phyloP scores from a whole-genome alignment of 768 basidiomycete species.

The Cyathus striatus region DNA sequence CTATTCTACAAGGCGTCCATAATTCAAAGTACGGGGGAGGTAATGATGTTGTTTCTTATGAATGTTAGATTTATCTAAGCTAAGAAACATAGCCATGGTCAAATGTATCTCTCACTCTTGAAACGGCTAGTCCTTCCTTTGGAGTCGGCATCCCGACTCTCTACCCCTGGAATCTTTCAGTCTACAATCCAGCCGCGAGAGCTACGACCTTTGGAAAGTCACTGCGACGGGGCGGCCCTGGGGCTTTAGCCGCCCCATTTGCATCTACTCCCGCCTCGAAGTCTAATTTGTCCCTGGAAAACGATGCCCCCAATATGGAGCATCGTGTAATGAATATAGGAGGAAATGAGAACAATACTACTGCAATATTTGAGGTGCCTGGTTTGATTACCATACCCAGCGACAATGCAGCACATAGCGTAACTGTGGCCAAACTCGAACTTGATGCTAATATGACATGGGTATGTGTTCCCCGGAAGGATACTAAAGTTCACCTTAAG shows the following conservation, averaged over 20 bases:
- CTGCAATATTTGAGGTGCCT: constrained; percentile 35
- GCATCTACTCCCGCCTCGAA: not conserved
- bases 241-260: not conserved
- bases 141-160: constrained; percentile 31
- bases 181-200: constrained; percentile 10
- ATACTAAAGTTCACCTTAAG: constrained; percentile 31
- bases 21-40: constrained; percentile 38
- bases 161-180: constrained; percentile 29
- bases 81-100: constrained; percentile 28
- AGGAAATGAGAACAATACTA: constrained; percentile 28
- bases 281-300: not conserved
- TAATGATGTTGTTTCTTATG: constrained; percentile 8
- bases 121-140: constrained; percentile 38
- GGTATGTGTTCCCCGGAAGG: constrained; percentile 34
- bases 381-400: constrained; percentile 36
- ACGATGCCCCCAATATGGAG: constrained; percentile 1
- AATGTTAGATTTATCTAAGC: not conserved
- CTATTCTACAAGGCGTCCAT: constrained; percentile 37
- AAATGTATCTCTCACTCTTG: constrained; percentile 34
- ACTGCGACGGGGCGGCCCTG: not conserved
- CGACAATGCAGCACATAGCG: constrained; percentile 33
- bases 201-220: too few species aligned
- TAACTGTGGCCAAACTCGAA: constrained; percentile 31
- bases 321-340: constrained; percentile 21
- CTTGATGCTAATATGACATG: constrained; percentile 37